Percentiles rank a stretch among this genome's conserved stretches.
Conservation (phyloP, 2,329 filamentous ascomycete genomes). For the Neonectria sp. region DNA sequence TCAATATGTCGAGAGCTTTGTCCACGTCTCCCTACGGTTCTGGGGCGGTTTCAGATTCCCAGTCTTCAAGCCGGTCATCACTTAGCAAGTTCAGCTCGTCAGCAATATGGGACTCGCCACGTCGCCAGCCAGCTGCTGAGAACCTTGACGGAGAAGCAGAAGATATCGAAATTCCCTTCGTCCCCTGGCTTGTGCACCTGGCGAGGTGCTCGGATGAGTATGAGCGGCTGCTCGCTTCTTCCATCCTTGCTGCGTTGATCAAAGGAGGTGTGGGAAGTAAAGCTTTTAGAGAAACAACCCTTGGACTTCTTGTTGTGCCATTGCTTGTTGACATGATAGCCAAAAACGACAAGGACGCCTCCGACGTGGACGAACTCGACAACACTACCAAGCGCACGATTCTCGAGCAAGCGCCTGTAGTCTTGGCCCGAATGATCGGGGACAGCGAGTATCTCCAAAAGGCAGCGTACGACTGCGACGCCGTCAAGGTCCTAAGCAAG, state of each 20-base stretch:
- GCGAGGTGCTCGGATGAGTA: slow-evolving; percentile 71
- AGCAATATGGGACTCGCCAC: slow-evolving; percentile 52
- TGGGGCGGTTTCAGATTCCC: slow-evolving; percentile 44
- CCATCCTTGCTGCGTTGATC: slow-evolving; percentile 78
- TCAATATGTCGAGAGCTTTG: slow-evolving; percentile 54
- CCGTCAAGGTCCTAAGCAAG: slow-evolving; percentile 62
- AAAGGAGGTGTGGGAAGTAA: slow-evolving; percentile 77
- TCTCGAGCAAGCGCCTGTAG: slow-evolving; percentile 79
- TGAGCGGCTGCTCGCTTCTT: slow-evolving; percentile 77
- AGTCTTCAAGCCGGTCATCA: slow-evolving; percentile 49
- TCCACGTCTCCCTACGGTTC: slow-evolving; percentile 38
- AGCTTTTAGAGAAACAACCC: slow-evolving; percentile 70
- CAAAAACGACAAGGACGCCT: slow-evolving; percentile 61
- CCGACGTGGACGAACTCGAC: slow-evolving; percentile 55
- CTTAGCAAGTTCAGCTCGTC: slow-evolving; percentile 48
- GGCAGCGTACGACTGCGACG: slow-evolving; percentile 79
- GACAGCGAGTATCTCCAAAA: slow-evolving; percentile 87
- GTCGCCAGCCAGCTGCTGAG: slow-evolving; percentile 45
- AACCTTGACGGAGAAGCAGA: slow-evolving; percentile 60
- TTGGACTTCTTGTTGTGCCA: slow-evolving; percentile 79
- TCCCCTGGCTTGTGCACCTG: slow-evolving; percentile 81
- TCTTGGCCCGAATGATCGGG: slow-evolving; percentile 84
- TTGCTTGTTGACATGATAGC: slow-evolving; percentile 76
- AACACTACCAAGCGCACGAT: slow-evolving; percentile 59
- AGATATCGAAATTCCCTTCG: slow-evolving; percentile 78